Evolutionary conservation across 805 yeast genomes (phyloP), one percentile per base, ranked within the genome.

Genomic region (Suhomyces kilbournensis): DNA sequence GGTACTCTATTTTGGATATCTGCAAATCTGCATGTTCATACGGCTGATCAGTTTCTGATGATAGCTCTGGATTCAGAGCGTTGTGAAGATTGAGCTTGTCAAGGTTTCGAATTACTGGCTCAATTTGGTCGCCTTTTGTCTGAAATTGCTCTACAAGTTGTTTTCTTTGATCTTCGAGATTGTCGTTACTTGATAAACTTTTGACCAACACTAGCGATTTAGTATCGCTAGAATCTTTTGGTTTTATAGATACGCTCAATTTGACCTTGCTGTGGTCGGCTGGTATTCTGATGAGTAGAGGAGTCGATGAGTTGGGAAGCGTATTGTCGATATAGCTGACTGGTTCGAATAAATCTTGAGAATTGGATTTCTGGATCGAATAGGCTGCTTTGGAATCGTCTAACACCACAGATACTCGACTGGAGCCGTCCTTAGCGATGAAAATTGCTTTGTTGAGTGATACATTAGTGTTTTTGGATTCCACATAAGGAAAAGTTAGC

Each of bases 191-290:
- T 10, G 62, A 63, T 25, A 53, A 56, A 1, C 72, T 56, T 45
- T 74, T 74, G 9, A 70, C 66, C 12, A 75, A 70, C 0, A 70
- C 53, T n/a, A 75, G 55, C 17, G 67, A 57, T 35, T 61, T 62
- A 28, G 47, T 50, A 12, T 49, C 47, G 23, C 32, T 46, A 0
- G 48, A n/a, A 1, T 46, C 43, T 12, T 25, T 39, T 4, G 60
- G 58, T n/a, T 57, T 56, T 2, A 69, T 59, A 1, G 67, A 55
- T 7, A 74, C 58, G 44, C 59, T 67, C 12, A 74, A 54, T 52
- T 73, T 73, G 38, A 73, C 30, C 52, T 58, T 60, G 52, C 51
- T 55, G 46, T 55, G 62, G 12, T 45, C 28, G 1, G 67, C 49
- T 7, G 69, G 67, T 30, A 71, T 58, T 48, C 63, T 52, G 8